Evolutionary conservation across 2,329 filamentous ascomycete species (phyloP).

Genomic region (Drechslerella coelobrocha): DNA sequence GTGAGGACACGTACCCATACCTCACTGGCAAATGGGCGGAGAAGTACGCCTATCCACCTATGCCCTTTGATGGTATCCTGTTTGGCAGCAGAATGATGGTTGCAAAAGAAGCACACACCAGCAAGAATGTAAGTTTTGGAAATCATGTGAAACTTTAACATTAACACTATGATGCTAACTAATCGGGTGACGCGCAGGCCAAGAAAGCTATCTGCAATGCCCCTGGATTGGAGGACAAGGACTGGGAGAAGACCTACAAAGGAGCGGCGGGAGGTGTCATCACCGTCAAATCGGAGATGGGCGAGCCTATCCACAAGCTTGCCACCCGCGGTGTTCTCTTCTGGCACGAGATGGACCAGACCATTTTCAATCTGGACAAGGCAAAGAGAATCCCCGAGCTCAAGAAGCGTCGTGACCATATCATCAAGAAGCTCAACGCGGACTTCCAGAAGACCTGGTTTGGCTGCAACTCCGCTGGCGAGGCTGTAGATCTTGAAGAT

Average conservation of each 20-base stretch:
- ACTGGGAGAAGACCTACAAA: conserved; percentile 95
- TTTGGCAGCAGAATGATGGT: conserved; percentile 96
- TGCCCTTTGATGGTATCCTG: conserved; percentile 91
- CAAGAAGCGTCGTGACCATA: conserved; percentile 85
- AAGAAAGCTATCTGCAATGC: conserved; percentile 91
- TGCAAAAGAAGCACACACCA: conserved; percentile 88
- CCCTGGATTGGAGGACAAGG: conserved; percentile 76
- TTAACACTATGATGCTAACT: conserved; percentile 9
- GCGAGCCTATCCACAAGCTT: conserved; percentile 98
- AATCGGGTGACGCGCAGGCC: conserved; percentile 61
- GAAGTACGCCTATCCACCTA: conserved; percentile 83
- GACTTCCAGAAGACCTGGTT: conserved; percentile 99
- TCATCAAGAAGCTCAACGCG: conserved; percentile 93
- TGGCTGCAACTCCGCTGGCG: conserved; percentile 78
- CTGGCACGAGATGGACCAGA: conserved; percentile 96
- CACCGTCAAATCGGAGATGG: conserved; percentile 98
- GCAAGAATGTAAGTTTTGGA: conserved; percentile 64
- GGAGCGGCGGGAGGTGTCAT: conserved; percentile 90
- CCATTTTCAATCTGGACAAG: conserved; percentile 96
- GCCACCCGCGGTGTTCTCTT: conserved; percentile 94
- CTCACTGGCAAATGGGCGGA: conserved; percentile 88
- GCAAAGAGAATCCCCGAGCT: conserved; percentile 88
- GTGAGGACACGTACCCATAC: conserved; percentile 91
- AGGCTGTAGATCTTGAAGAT: conserved; percentile 86
- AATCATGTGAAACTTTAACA: neutral